Conservation (phyloP, 495 filamentous ascomycete species). For the Cercophora newfieldiana region DNA sequence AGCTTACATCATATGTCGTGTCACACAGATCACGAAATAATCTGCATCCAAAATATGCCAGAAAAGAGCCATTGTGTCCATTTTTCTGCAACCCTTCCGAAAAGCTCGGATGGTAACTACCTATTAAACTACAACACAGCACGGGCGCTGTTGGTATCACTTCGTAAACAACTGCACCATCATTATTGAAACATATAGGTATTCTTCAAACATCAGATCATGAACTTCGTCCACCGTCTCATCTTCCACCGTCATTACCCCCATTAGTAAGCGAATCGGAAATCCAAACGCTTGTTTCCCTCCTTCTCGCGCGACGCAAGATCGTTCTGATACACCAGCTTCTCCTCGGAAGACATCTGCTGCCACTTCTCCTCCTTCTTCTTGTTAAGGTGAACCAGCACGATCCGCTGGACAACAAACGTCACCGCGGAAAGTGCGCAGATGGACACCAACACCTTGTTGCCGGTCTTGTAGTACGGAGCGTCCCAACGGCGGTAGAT, state of each 20-base stretch:
- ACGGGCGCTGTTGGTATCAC: too few relatives aligned
- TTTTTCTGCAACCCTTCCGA: too few relatives aligned
- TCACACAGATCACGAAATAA: too few relatives aligned
- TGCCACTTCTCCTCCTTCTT: conserved; percentile 45
- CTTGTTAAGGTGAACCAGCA: conserved; percentile 59
- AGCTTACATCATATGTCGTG: too few relatives aligned
- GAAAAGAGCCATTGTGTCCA: too few relatives aligned
- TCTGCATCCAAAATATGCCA: too few relatives aligned
- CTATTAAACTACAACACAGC: too few relatives aligned
- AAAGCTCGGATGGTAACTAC: too few relatives aligned
- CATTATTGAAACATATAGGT: too few relatives aligned
- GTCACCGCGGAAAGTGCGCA: conserved; percentile 49
- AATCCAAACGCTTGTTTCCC: conserved; percentile 69
- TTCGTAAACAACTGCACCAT: too few relatives aligned
- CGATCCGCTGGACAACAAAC: conserved; percentile 50
- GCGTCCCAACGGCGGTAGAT: conserved; percentile 61
- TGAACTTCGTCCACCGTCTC: neutral
- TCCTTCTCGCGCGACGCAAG: conserved; percentile 38
- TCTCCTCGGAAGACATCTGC: conserved; percentile 62
- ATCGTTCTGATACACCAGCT: conserved; percentile 61
- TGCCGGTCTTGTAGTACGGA: conserved; percentile 61
- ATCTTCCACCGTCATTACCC: neutral
- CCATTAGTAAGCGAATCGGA: conserved; percentile 40
- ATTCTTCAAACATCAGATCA: neutral
- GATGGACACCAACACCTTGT: conserved; percentile 58